Conservation (phyloP, 148 eudicot genomes). For the Amaranthus palmeri region DNA sequence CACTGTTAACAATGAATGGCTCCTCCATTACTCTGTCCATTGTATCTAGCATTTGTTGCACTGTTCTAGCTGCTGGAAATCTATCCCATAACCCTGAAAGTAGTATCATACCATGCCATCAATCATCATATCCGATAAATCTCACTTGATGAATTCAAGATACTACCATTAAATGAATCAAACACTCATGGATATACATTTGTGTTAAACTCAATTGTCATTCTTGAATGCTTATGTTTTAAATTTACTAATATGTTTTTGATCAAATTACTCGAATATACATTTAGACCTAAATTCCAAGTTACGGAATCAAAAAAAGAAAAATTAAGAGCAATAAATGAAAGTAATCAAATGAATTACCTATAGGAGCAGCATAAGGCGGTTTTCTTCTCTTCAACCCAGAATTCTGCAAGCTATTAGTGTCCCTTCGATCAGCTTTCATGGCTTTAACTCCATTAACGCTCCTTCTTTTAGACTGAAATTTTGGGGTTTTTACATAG, state of each 20-base stretch:
- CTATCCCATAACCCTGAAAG: slow-evolving; percentile 64
- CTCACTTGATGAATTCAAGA: too few relatives aligned
- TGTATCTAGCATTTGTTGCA: slow-evolving; percentile 85
- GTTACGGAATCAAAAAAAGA: neutral
- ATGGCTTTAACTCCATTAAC: slow-evolving; percentile 23
- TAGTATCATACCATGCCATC: too few relatives aligned
- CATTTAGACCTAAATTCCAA: neutral
- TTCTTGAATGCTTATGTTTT: too few relatives aligned
- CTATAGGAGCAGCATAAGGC: slow-evolving; percentile 36
- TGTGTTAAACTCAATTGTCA: too few relatives aligned
- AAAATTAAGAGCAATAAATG: neutral
- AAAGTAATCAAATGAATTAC: slow-evolving; percentile 22
- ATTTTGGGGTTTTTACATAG: slow-evolving; percentile 10
- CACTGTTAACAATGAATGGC: slow-evolving; percentile 33
- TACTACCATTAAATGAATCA: too few relatives aligned
- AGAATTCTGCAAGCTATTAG: slow-evolving; percentile 39
- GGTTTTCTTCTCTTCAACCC: slow-evolving; percentile 28
- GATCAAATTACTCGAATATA: too few relatives aligned
- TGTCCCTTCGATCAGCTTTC: slow-evolving; percentile 36
- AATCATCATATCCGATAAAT: too few relatives aligned
- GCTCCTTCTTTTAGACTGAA: neutral
- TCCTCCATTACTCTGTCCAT: slow-evolving; percentile 68
- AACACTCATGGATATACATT: too few relatives aligned
- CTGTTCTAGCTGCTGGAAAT: slow-evolving; percentile 64
- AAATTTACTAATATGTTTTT: too few relatives aligned